Conservation (phyloP, 164 flowering plant genomes). For the Chimonanthus praecox region DNA sequence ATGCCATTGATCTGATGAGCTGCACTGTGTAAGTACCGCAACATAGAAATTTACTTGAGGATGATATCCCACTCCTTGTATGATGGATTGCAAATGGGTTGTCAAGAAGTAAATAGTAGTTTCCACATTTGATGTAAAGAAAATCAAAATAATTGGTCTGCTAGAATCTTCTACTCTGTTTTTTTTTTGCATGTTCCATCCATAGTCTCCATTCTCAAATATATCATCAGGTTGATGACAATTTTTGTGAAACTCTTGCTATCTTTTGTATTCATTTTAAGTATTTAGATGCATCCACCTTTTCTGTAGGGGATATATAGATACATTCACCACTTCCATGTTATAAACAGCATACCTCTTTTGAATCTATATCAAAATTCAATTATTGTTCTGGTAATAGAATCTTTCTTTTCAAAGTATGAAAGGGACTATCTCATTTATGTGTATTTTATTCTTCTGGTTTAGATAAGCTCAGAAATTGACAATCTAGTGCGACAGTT, state of each 20-base stretch:
- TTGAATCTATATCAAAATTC: not conserved
- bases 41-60: not conserved
- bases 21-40: not conserved
- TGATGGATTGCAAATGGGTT: not conserved
- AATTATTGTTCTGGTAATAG: not conserved
- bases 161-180: not conserved
- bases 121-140: not conserved
- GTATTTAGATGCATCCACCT: not conserved
- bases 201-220: not conserved
- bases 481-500: not conserved
- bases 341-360: not conserved
- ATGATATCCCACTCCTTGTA: not conserved
- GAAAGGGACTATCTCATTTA: too few relatives aligned
- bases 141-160: too few relatives aligned
- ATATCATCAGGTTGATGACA: not conserved
- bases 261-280: not conserved
- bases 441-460: constrained; percentile 10
- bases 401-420: not conserved
- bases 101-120: not conserved
- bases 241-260: not conserved
- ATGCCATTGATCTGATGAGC: not conserved
- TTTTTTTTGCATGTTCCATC: not conserved
- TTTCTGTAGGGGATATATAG: too few relatives aligned
- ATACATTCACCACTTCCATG: not conserved
- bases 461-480: constrained; percentile 1